Conservation (phyloP, 2,329 filamentous ascomycete species). For the Aureobasidium pullulans region DNA sequence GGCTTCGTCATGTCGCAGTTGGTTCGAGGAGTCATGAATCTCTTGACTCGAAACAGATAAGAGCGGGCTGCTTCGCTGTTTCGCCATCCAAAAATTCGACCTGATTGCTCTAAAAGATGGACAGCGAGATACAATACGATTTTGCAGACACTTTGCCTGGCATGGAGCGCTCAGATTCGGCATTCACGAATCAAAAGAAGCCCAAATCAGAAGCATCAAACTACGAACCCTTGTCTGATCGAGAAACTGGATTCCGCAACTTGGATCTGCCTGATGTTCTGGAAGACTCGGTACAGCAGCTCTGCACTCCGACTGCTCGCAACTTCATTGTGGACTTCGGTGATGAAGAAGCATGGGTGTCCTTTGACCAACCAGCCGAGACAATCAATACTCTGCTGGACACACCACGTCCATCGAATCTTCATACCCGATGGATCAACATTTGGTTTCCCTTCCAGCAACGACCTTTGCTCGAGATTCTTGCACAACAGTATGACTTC, state of each 20-base stretch:
- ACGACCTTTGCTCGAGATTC: constrained; percentile 45
- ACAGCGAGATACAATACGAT: background rate
- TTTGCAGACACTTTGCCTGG: background rate
- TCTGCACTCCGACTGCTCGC: constrained; percentile 34
- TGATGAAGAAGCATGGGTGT: constrained; percentile 47
- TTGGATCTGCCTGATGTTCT: constrained; percentile 48
- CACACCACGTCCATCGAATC: constrained; percentile 38
- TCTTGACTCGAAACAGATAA: background rate
- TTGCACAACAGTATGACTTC: constrained; percentile 60
- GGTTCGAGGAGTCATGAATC: background rate
- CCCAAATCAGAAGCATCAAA: background rate
- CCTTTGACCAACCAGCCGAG: constrained; percentile 43
- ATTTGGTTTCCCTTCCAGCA: constrained; percentile 62
- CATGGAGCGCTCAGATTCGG: constrained; percentile 10
- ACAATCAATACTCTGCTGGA: constrained; percentile 36
- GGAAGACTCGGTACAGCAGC: constrained; percentile 34
- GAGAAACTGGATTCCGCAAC: constrained; percentile 35
- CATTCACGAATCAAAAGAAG: background rate
- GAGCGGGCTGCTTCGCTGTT: background rate
- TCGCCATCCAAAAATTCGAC: background rate
- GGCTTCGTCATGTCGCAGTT: constrained; percentile 7
- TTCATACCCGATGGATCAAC: constrained; percentile 66
- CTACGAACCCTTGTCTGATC: background rate
- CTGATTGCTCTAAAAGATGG: background rate
- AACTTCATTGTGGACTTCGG: constrained; percentile 64